These are phyloP conservation scores for Filosporella fistucella DNA, from an alignment of 495 filamentous ascomycete species.

Conservation along the genomic window DNA sequence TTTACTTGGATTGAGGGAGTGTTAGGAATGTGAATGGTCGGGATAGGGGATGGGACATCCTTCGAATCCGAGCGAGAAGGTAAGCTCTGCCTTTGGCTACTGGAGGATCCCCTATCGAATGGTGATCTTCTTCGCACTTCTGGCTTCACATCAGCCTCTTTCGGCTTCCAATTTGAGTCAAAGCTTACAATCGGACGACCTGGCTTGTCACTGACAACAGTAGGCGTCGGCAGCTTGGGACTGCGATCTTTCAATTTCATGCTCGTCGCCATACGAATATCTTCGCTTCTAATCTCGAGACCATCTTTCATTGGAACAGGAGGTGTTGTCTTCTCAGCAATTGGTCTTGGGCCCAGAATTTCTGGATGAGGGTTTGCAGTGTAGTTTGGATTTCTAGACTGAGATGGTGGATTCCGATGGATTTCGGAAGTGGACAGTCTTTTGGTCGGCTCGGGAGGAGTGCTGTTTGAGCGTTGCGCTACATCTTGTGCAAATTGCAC, in stretches of 20 bases:
- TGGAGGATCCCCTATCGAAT: constrained; percentile 14
- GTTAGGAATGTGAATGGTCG: constrained; percentile 51
- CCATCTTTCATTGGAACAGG: constrained; percentile 55
- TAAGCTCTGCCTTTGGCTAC: constrained; percentile 15
- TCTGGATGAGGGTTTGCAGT: constrained; percentile 51
- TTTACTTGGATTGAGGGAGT: constrained; percentile 37
- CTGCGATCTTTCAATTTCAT: constrained; percentile 83
- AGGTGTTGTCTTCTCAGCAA: constrained; percentile 8
- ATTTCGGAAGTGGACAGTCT: constrained; percentile 66
- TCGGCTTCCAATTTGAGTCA: constrained; percentile 73
- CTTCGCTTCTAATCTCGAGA: constrained; percentile 76
- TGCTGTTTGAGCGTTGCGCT: constrained; percentile 37
- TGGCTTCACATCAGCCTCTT: constrained; percentile 49
- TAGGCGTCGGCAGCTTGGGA: constrained; percentile 76
- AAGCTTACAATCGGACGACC: constrained; percentile 94
- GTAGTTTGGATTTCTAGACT: constrained; percentile 70
- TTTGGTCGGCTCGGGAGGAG: constrained; percentile 41
- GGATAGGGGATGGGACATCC: constrained; percentile 31
- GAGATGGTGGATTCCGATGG: constrained; percentile 70
- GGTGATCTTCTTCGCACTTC: constrained; percentile 27
- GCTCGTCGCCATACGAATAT: constrained; percentile 86
- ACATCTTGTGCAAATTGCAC: constrained; percentile 33
- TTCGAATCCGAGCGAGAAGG: constrained; percentile 26
- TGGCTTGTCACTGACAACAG: constrained; percentile 76
- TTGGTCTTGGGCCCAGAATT: constrained; percentile 1